These are phyloP conservation scores for Raffaelea ambrosiae DNA, from an alignment of 2,329 filamentous ascomycete species.

Conservation along the genomic window DNA sequence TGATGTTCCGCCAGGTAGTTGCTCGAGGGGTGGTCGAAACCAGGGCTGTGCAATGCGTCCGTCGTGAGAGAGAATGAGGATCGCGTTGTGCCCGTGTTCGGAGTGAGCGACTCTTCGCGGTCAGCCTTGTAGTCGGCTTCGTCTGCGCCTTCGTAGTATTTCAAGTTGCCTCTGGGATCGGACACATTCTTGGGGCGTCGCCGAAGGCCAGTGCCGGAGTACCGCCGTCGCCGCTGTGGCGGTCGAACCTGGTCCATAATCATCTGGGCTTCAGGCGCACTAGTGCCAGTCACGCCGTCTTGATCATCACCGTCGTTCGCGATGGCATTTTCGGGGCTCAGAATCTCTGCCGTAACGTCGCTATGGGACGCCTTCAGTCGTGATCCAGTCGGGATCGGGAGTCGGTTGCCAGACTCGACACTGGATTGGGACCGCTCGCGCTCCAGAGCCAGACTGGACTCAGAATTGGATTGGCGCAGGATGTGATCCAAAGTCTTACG, in stretches of 20 bases:
- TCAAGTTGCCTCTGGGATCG: slow-evolving; percentile 64
- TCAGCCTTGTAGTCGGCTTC: slow-evolving; percentile 73
- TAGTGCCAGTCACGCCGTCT: slow-evolving; percentile 53
- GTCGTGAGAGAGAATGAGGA: slow-evolving; percentile 7
- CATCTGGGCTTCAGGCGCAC: slow-evolving; percentile 54
- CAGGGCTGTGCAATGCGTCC: not conserved
- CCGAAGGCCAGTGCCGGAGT: slow-evolving; percentile 78
- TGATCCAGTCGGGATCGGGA: not conserved
- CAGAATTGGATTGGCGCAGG: slow-evolving; percentile 35
- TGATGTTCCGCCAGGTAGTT: too few species aligned
- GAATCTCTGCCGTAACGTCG: slow-evolving; percentile 5
- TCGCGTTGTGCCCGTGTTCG: slow-evolving; percentile 11
- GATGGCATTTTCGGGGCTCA: slow-evolving; percentile 1
- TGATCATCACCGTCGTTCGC: slow-evolving; percentile 26
- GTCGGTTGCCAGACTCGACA: not conserved
- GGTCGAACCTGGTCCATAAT: slow-evolving; percentile 32
- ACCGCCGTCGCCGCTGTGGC: slow-evolving; percentile 54
- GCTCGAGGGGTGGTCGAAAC: not conserved
- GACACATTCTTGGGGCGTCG: slow-evolving; percentile 64
- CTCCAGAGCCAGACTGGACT: slow-evolving; percentile 25
- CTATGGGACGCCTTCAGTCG: slow-evolving; percentile 7
- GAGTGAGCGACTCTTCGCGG: slow-evolving; percentile 31
- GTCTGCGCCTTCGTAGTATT: slow-evolving; percentile 85
- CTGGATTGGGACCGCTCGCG: slow-evolving; percentile 1
- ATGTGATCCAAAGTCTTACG: slow-evolving; percentile 38